phyloP scores from a whole-genome alignment of 208 protist species.

The Trypanosoma scelopori region DNA sequence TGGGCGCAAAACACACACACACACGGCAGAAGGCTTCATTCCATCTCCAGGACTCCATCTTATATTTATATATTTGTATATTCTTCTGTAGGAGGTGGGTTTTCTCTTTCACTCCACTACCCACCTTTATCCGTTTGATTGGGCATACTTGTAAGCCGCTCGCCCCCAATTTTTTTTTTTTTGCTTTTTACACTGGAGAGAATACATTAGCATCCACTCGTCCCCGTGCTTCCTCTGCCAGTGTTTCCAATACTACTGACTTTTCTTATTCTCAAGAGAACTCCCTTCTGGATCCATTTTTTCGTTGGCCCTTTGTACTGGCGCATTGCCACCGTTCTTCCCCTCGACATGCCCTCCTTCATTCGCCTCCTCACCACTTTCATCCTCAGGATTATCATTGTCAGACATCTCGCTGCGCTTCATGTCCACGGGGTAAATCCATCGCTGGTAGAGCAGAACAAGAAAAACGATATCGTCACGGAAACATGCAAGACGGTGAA shows the following conservation, averaged over 20 bases:
- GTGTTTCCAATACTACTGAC: conserved; percentile 22
- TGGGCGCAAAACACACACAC: too few species aligned
- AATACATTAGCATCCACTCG: neutral
- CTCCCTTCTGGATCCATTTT: neutral
- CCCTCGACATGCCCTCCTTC: conserved; percentile 15
- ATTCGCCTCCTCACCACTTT: conserved; percentile 2
- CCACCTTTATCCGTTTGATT: neutral
- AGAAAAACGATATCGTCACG: conserved; percentile 98
- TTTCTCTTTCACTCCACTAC: neutral
- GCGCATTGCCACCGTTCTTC: neutral
- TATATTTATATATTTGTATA: neutral
- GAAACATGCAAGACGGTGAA: conserved; percentile 98
- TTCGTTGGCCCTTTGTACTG: conserved; percentile 18
- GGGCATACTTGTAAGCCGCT: too few species aligned
- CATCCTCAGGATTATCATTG: conserved; percentile 14
- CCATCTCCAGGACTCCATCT: neutral
- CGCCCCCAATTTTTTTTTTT: too few species aligned
- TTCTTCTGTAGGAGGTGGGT: too few species aligned
- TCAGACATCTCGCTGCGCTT: conserved; percentile 60
- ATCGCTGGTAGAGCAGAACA: conserved; percentile 97
- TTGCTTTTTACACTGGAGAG: neutral
- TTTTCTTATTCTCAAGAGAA: conserved; percentile 30
- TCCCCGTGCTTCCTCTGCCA: neutral
- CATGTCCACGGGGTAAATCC: conserved; percentile 97
- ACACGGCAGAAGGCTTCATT: neutral